phyloP scores from a whole-genome alignment of 106 monocot species.

The Allium sativum region DNA sequence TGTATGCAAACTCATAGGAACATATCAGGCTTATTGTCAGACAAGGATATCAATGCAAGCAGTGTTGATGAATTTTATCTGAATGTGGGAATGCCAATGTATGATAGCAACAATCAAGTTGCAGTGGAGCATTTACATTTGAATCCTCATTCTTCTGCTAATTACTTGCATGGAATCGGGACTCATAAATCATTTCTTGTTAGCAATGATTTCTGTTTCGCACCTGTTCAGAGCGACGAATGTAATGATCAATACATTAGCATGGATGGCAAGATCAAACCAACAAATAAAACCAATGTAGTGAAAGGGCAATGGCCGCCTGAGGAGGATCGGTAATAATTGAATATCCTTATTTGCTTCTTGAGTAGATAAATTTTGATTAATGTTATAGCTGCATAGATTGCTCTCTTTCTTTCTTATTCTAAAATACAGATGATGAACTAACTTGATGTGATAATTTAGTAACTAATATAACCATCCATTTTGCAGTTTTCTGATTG shows the following conservation, averaged over 20 bases:
- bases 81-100: not conserved
- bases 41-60: not conserved
- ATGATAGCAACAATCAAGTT: not conserved
- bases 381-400: not conserved
- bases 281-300: slow-evolving; percentile 28
- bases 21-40: slow-evolving; percentile 1
- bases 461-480: not conserved
- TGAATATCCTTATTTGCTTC: not conserved
- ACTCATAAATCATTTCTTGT: slow-evolving; percentile 10
- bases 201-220: slow-evolving; percentile 2
- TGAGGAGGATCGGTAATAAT: slow-evolving; percentile 60
- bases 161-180: not conserved
- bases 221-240: slow-evolving; percentile 2
- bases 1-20: not conserved
- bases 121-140: slow-evolving; percentile 3
- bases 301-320: slow-evolving; percentile 72
- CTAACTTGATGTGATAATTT: not conserved
- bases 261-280: slow-evolving; percentile 1
- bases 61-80: not conserved
- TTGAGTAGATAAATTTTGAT: not conserved
- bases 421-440: not conserved
- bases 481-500: slow-evolving; percentile 31
- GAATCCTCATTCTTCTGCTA: not conserved
- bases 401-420: too few relatives aligned
- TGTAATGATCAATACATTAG: not conserved